phyloP scores from a whole-genome alignment of 192 early-diverging fungal genomes.

The Lobosporangium transversale region DNA sequence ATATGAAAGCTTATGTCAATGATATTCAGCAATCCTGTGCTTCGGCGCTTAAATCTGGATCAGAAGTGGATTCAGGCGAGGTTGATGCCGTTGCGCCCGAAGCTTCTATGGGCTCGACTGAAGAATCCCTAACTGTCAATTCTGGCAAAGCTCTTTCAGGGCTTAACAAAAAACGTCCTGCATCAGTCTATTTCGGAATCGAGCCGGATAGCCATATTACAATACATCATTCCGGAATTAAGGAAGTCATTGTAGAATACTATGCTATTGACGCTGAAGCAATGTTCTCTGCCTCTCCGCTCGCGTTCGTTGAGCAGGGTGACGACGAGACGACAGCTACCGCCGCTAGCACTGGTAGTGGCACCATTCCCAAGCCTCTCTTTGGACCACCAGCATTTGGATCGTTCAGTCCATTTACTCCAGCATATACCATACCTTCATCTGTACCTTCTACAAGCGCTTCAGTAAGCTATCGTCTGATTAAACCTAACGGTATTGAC shows the following conservation, averaged over 20 bases:
- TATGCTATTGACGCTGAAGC: slow-evolving; percentile 61
- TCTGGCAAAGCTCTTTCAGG: neutral
- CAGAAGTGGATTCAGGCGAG: neutral
- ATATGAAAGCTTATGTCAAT: slow-evolving; percentile 48
- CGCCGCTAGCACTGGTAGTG: neutral
- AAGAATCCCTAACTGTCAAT: neutral
- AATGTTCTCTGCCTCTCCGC: slow-evolving; percentile 59
- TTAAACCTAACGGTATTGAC: slow-evolving; percentile 42
- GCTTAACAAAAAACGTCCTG: slow-evolving; percentile 19
- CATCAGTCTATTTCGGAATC: slow-evolving; percentile 55
- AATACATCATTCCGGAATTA: slow-evolving; percentile 51
- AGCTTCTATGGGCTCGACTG: too few species aligned
- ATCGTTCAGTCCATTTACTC: too few species aligned
- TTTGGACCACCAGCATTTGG: neutral
- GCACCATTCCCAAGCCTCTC: neutral
- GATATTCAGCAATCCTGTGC: slow-evolving; percentile 22
- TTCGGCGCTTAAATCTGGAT: neutral
- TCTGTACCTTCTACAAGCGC: slow-evolving; percentile 8
- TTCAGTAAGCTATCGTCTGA: slow-evolving; percentile 28
- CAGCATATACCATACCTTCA: too few species aligned
- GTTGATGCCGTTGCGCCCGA: slow-evolving; percentile 5
- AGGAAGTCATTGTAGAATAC: slow-evolving; percentile 46
- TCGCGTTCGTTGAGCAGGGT: slow-evolving; percentile 57
- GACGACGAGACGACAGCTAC: slow-evolving; percentile 35
- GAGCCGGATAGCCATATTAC: slow-evolving; percentile 36